Base-by-base conservation (phyloP, 768 basidiomycete species). In the Postia placenta region DNA sequence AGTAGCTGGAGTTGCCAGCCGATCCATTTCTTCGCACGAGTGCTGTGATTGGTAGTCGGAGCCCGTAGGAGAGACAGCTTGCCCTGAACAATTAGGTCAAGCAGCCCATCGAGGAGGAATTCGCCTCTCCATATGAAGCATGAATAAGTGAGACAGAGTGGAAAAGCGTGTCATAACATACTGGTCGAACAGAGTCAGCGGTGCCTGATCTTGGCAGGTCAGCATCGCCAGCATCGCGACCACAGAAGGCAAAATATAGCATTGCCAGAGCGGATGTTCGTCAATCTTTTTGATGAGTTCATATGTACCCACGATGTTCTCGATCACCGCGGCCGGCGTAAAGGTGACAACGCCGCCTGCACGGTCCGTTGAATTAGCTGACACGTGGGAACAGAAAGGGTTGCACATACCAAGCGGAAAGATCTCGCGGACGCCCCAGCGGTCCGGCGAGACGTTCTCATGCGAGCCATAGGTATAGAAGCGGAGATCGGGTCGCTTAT, bases 281-380 rank as follows among this genome's bases (percentile, higher is more conserved):
- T 69, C 63, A 12, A 85, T 63, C 56, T 76, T 69, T 19, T 61
- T 65, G 36, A 90, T 78, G 9, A 74, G 64, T 14, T 75, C 60
- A 36, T 69, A 63, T 11, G 79, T 64, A 12, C 71, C 76, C 28
- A 71, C 45, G 4, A 79, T 77, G 58, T 83, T 72, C 28, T 77
- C 73, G 11, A 73, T 53, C 41, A 90, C 70, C 17, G 79, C 83
- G 46, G 67, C 67, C 1, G 87, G 74, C 15, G 81, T 83, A 50
- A 90, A 85, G 1, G 86, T 87, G 2, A 81, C 73, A 52, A 90
- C 65, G 2, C 88, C 88, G 42, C 88, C 88, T 90, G 50, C 4
- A 23, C 9, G 12, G 20, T 51, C 25, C 26, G 25, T 44, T 30
- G 11, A 15, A 39, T 56, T 22, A 20, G 7, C 12, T 28, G 23